phyloP scores from a whole-genome alignment of 2,329 filamentous ascomycete species.

The Alternaria incomplexa region DNA sequence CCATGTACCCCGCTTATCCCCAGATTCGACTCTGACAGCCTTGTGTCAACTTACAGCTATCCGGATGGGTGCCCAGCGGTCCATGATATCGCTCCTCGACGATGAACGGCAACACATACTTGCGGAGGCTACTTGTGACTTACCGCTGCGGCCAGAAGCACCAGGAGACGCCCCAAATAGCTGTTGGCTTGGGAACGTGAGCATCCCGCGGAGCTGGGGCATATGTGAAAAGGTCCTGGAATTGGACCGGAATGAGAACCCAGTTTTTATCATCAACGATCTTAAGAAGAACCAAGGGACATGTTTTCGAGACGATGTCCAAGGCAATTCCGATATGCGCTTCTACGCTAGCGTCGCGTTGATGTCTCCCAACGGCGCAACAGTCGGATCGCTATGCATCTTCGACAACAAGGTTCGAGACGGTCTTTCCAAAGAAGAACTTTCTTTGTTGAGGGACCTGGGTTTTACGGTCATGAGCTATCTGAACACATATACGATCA shows the following conservation, averaged over 20 bases:
- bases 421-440: conserved; percentile 20
- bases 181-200: conserved; percentile 41
- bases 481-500: conserved; percentile 34
- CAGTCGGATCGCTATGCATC: conserved; percentile 34
- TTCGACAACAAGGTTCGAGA: conserved; percentile 29
- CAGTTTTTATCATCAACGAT: conserved; percentile 20
- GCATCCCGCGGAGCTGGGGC: conserved; percentile 34
- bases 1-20: conserved; percentile 26
- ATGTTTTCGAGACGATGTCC: neutral
- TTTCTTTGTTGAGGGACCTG: conserved; percentile 28
- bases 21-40: conserved; percentile 40
- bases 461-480: conserved; percentile 34
- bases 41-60: conserved; percentile 46
- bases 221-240: conserved; percentile 32
- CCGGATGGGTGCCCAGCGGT: conserved; percentile 39
- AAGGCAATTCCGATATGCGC: conserved; percentile 4
- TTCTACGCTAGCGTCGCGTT: conserved; percentile 42
- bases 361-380: conserved; percentile 25
- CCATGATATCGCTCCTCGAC: conserved; percentile 48
- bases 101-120: conserved; percentile 44
- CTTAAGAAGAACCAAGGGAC: neutral
- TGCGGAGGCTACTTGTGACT: conserved; percentile 45
- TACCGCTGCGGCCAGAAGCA: conserved; percentile 26
- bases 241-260: neutral
- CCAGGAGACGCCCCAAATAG: conserved; percentile 7